Conservation (phyloP, 1,284 basidiomycete species). For the Vanrija sp. region DNA sequence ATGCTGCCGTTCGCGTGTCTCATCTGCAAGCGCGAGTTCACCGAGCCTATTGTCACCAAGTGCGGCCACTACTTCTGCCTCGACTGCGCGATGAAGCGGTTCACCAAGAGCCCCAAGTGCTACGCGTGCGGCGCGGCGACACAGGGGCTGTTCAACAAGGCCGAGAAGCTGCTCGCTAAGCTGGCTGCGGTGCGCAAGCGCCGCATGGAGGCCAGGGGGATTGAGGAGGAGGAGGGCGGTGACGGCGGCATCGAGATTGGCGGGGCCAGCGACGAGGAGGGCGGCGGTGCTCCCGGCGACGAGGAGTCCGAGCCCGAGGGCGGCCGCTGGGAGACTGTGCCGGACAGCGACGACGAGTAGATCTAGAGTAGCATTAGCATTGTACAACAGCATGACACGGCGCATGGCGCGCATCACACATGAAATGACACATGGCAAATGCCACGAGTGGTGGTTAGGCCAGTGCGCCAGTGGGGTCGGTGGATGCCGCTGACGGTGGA, state of each 20-base stretch:
- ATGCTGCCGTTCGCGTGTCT: conserved; percentile 97
- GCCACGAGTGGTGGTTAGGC: too few species aligned
- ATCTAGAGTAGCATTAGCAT: not conserved
- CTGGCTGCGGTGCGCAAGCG: conserved; percentile 45
- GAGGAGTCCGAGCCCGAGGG: conserved; percentile 3
- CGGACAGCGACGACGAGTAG: not conserved
- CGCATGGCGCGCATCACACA: too few species aligned
- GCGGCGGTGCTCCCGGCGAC: conserved; percentile 16
- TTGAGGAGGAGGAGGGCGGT: conserved; percentile 29
- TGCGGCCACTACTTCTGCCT: conserved; percentile 98
- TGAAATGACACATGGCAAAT: too few species aligned
- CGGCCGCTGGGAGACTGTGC: too few species aligned
- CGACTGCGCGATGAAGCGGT: conserved; percentile 82
- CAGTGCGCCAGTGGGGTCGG: too few species aligned
- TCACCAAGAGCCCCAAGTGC: conserved; percentile 90
- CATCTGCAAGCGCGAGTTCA: conserved; percentile 90
- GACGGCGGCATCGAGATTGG: conserved; percentile 39
- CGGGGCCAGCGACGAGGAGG: conserved; percentile 26
- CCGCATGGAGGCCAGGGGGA: conserved; percentile 33
- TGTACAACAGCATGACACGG: not conserved
- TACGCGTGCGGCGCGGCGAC: conserved; percentile 90
- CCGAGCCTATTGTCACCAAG: conserved; percentile 88
- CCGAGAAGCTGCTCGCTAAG: conserved; percentile 49
- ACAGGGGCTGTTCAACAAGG: conserved; percentile 70
- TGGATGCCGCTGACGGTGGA: too few species aligned